Percentiles rank a stretch among this genome's conserved stretches.
Evolutionary conservation across 2,329 filamentous ascomycete species (phyloP).

Genomic region (Phialophora macrospora): DNA sequence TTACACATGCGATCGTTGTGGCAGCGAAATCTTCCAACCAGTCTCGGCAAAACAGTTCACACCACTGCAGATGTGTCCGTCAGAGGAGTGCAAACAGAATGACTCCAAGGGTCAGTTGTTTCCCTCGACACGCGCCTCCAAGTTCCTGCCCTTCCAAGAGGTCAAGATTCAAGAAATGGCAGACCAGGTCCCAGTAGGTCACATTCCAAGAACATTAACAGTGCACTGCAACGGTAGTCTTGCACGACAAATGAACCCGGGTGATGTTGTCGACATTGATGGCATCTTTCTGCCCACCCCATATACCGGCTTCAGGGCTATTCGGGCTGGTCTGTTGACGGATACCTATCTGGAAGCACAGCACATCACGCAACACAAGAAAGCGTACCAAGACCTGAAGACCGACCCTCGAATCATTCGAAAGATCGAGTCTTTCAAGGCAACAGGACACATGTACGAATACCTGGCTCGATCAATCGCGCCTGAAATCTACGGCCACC

Average conservation of each 20-base stretch:
- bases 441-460: constrained; percentile 91
- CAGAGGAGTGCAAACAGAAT: constrained; percentile 85
- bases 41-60: constrained; percentile 89
- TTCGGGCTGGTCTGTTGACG: constrained; percentile 91
- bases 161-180: constrained; percentile 98
- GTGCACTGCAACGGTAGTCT: constrained; percentile 86
- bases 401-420: constrained; percentile 79
- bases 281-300: constrained; percentile 96
- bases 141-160: constrained; percentile 97
- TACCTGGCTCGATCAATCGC: constrained; percentile 94
- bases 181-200: constrained; percentile 97
- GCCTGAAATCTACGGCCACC: constrained; percentile 93
- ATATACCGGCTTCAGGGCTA: constrained; percentile 98
- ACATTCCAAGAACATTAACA: constrained; percentile 91
- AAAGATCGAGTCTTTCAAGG: constrained; percentile 82
- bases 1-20: constrained; percentile 95
- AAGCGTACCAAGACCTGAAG: constrained; percentile 90
- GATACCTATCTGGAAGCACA: constrained; percentile 98
- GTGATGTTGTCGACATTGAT: constrained; percentile 90
- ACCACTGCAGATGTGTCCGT: constrained; percentile 84
- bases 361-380: constrained; percentile 93
- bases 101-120: constrained; percentile 93
- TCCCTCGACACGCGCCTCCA: constrained; percentile 92
- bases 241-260: constrained; percentile 85
- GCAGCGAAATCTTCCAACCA: constrained; percentile 96